Evolutionary conservation across 768 basidiomycete genomes (phyloP).

Genomic region (Lactarius indigo): DNA sequence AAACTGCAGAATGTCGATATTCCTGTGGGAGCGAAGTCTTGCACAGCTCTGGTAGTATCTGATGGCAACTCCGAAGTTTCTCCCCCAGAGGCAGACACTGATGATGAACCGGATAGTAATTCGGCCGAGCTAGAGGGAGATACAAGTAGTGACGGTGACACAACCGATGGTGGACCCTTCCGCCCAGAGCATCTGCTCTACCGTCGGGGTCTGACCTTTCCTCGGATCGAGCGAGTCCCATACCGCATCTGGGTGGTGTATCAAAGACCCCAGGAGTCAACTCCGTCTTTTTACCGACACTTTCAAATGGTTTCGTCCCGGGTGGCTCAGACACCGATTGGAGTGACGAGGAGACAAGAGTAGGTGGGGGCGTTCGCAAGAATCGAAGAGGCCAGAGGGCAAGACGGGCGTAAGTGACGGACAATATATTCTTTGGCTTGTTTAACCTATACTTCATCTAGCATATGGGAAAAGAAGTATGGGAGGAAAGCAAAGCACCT

Average conservation of each 20-base stretch:
- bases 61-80: background rate
- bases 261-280: conserved; percentile 30
- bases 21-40: background rate
- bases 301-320: conserved; percentile 79
- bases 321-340: conserved; percentile 78
- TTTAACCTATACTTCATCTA: conserved; percentile 31
- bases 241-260: background rate
- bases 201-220: background rate
- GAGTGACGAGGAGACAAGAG: conserved; percentile 58
- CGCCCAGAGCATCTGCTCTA: background rate
- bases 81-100: conserved; percentile 25
- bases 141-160: conserved; percentile 9
- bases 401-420: conserved; percentile 76
- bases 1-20: background rate
- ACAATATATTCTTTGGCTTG: background rate
- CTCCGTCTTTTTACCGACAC: conserved; percentile 81
- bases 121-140: conserved; percentile 43
- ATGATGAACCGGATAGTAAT: conserved; percentile 49
- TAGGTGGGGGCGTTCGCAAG: conserved; percentile 50
- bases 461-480: conserved; percentile 98
- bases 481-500: conserved; percentile 90
- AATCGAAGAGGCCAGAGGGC: conserved; percentile 93
- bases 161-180: background rate
- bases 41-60: background rate
- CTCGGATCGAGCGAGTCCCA: conserved; percentile 1